A percentile compares a stretch with the other conserved stretches of the same genome.
Evolutionary conservation across 2,329 filamentous ascomycete species (phyloP).

Genomic region (Fusarium sambucinum): DNA sequence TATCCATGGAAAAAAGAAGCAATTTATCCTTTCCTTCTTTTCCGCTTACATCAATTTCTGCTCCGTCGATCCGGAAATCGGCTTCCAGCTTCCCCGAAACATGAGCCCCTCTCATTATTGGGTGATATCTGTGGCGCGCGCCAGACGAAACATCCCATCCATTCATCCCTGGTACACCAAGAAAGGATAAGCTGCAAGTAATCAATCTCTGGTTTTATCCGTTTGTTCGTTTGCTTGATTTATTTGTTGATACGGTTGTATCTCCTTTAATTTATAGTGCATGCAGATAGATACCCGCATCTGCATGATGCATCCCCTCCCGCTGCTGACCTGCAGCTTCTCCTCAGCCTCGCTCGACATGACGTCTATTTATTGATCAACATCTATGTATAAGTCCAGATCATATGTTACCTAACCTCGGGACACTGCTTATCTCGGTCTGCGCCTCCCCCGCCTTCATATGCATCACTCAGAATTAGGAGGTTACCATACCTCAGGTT

Average conservation of each 20-base stretch:
- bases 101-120: constrained; percentile 15
- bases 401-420: constrained; percentile 9
- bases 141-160: constrained; percentile 47
- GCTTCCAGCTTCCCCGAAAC: constrained; percentile 34
- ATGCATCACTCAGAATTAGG: neutral
- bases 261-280: constrained; percentile 4
- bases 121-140: constrained; percentile 42
- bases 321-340: constrained; percentile 39
- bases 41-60: constrained; percentile 9
- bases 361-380: constrained; percentile 15
- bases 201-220: neutral
- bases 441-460: constrained; percentile 32
- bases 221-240: neutral
- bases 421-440: constrained; percentile 10
- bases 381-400: neutral
- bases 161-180: constrained; percentile 34
- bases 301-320: constrained; percentile 41
- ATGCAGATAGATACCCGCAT: constrained; percentile 11
- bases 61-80: constrained; percentile 37
- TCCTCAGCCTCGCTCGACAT: constrained; percentile 48
- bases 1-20: neutral
- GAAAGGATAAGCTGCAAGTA: constrained; percentile 5
- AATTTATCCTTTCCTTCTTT: constrained; percentile 1
- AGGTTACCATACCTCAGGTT: neutral
- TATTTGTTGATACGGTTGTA: neutral